These are phyloP conservation scores for Aspergillus fumigatiaffinis DNA, from an alignment of 2,329 filamentous ascomycete genomes.

Conservation along the genomic window DNA sequence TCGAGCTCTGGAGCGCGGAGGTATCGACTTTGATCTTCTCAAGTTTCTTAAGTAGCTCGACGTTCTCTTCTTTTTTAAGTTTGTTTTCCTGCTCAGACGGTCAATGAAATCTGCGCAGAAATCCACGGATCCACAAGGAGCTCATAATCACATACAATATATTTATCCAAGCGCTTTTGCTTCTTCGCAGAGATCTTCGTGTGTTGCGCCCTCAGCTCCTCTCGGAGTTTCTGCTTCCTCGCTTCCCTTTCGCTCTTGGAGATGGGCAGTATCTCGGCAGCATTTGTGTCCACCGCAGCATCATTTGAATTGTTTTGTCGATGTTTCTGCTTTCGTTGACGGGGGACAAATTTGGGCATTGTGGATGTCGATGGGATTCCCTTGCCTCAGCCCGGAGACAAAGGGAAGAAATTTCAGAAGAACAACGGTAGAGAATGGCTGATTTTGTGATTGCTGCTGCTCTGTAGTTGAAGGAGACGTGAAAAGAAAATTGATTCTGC, in stretches of 20 bases:
- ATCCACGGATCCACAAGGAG: background rate
- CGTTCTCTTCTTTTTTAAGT: slow-evolving; percentile 88
- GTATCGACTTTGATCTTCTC: slow-evolving; percentile 77
- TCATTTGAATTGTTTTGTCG: slow-evolving; percentile 28
- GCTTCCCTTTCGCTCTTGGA: slow-evolving; percentile 53
- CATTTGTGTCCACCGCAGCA: slow-evolving; percentile 45
- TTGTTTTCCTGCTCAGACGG: slow-evolving; percentile 66
- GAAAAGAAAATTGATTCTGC: slow-evolving; percentile 17
- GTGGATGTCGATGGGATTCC: slow-evolving; percentile 6
- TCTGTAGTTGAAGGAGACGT: background rate
- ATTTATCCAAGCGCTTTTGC: slow-evolving; percentile 65
- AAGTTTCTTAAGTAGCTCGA: slow-evolving; percentile 77
- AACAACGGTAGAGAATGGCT: slow-evolving; percentile 6
- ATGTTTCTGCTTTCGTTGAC: slow-evolving; percentile 56
- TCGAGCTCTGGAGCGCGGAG: slow-evolving; percentile 72
- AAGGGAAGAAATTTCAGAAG: slow-evolving; percentile 8
- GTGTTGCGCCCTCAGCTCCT: slow-evolving; percentile 52
- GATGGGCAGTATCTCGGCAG: slow-evolving; percentile 38
- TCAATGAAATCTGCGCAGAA: slow-evolving; percentile 12
- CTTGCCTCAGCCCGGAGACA: slow-evolving; percentile 10
- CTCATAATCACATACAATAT: slow-evolving; percentile 49
- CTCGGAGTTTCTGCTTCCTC: slow-evolving; percentile 49
- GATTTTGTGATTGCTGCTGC: background rate
- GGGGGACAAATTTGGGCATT: slow-evolving; percentile 51
- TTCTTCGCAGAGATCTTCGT: slow-evolving; percentile 61